Evolutionary conservation across 345 rosid genomes (phyloP), one percentile per base, ranked within the genome.

Genomic region (Angophora floribunda): DNA sequence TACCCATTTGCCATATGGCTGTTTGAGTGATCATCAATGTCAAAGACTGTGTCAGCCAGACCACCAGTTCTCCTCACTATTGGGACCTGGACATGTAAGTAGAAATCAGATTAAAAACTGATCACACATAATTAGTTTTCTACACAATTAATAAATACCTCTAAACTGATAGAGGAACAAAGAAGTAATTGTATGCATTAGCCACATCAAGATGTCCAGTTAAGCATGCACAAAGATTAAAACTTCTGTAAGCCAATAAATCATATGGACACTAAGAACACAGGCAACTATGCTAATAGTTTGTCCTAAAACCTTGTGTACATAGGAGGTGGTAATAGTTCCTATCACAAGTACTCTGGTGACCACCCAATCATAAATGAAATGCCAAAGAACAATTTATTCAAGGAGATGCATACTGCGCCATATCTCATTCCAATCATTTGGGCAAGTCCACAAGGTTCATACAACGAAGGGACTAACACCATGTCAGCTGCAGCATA

Each of bases 401-500:
- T 57, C 6, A 9, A 55, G 30, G 41, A 49, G 79, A 55, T 92
- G 86, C 93, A 90, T 91, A 94, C 96, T 89, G 93, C 90, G 49
- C 96, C 96, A 79, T 94, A 94, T 22, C 92, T 90, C 96, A 94
- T 93, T 85, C 96, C 96, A 86, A 94, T 88, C 94, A 94, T 94
- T 91, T 94, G 96, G 70, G 96, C 91, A 90, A 94, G 95, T 87
- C 96, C 96, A 88, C 96, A 94, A 49, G 95, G 96, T 85, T 94
- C 96, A 78, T 92, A 94, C 55, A 94, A 90, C 78, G 96, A 94
- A 89, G 96, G 96, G 91, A 94, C 94, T 87, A 94, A 87, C 57
- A 94, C 95, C 75, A 93, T 88, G 90, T 94, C 96, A 53, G 95
- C 96, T 44, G 95, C 95, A 61, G 96, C 94, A 91, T 94, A 94